These are phyloP conservation scores for Globisporangium paroecandrum DNA, from an alignment of 352 stramenopile genomes.

Conservation along the genomic window DNA sequence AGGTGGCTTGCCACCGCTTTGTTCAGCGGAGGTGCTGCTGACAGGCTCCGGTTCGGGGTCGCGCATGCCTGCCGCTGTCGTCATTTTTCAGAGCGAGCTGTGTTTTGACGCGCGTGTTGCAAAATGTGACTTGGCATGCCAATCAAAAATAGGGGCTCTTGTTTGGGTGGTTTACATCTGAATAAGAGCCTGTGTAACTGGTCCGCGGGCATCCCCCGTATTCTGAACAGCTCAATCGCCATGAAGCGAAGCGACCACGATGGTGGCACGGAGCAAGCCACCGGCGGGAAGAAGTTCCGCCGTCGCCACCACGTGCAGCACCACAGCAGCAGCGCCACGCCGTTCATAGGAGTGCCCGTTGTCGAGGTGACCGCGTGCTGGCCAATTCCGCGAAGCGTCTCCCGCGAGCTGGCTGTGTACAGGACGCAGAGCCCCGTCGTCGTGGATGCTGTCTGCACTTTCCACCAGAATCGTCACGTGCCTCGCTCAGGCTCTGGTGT, in stretches of 20 bases:
- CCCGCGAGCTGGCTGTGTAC: background rate
- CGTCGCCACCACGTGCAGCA: background rate
- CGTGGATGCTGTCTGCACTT: background rate
- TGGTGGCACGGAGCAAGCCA: background rate
- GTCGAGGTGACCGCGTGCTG: background rate
- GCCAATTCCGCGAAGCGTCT: background rate
- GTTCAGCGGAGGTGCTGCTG: too few relatives aligned
- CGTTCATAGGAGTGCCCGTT: background rate
- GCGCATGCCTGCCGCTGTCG: background rate
- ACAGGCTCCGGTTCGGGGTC: conserved; percentile 1
- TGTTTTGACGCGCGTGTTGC: too few relatives aligned
- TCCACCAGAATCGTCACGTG: background rate
- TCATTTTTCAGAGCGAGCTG: background rate
- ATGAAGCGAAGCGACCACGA: background rate
- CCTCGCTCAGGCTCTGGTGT: background rate
- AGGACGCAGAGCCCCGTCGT: background rate
- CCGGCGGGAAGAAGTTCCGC: background rate
- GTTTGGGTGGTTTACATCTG: too few relatives aligned
- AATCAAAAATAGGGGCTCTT: too few relatives aligned
- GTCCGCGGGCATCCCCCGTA: too few relatives aligned
- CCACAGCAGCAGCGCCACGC: background rate
- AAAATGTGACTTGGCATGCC: too few relatives aligned
- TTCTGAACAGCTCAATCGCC: too few relatives aligned
- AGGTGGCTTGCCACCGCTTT: background rate
- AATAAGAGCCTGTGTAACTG: too few relatives aligned